These are phyloP conservation scores for Verruconis gallopava DNA, from an alignment of 2,329 filamentous ascomycete genomes.

Conservation along the genomic window DNA sequence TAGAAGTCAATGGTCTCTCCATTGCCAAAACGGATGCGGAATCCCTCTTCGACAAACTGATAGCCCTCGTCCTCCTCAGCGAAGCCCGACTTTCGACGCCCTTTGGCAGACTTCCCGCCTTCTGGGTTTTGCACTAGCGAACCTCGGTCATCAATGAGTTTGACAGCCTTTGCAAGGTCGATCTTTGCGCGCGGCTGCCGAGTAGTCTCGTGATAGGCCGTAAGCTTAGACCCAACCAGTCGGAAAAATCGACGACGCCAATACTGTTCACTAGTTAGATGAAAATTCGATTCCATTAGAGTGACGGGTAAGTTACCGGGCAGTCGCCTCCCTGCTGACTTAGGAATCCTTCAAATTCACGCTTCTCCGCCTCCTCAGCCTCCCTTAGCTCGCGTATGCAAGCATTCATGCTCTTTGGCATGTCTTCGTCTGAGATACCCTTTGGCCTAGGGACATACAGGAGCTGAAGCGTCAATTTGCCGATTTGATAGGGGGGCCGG, in stretches of 20 bases:
- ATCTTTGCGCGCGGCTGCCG: conserved; percentile 93
- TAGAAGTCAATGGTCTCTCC: conserved; percentile 98
- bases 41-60: conserved; percentile 98
- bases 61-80: conserved; percentile 98
- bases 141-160: conserved; percentile 83
- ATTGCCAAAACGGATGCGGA: conserved; percentile 96
- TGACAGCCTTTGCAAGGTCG: conserved; percentile 83
- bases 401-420: conserved; percentile 99
- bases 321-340: conserved; percentile 98
- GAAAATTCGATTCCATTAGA: neutral
- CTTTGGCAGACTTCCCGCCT: conserved; percentile 51
- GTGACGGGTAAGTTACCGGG: conserved; percentile 52
- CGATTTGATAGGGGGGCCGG: conserved; percentile 87
- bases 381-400: conserved; percentile 89
- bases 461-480: conserved; percentile 85
- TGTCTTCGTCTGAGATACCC: conserved; percentile 77
- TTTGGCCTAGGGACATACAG: conserved; percentile 90
- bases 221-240: conserved; percentile 78
- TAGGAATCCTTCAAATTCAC: conserved; percentile 75
- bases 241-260: conserved; percentile 98
- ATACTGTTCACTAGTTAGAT: conserved; percentile 46
- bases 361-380: conserved; percentile 65
- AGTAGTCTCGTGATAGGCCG: conserved; percentile 90
- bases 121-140: conserved; percentile 67
- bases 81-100: conserved; percentile 84